Conservation (phyloP, 805 yeast genomes). For the Saccharomycopsis oosterbeekiorum region DNA sequence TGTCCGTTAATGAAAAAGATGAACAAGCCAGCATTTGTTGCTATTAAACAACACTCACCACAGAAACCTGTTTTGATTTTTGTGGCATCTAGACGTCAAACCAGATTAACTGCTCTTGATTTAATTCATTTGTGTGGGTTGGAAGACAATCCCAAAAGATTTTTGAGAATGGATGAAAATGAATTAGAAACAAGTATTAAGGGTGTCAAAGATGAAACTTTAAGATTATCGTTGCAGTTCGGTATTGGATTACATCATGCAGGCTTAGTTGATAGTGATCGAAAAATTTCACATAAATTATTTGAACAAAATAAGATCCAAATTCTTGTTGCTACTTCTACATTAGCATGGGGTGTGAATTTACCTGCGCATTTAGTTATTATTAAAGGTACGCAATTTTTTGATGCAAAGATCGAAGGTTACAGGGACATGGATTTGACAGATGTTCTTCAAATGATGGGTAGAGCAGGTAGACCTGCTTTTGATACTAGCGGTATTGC, state of each 20-base stretch:
- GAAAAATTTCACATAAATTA: slow-evolving; percentile 82
- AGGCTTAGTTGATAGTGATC: slow-evolving; percentile 85
- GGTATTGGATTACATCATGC: slow-evolving; percentile 98
- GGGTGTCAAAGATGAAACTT: slow-evolving; percentile 73
- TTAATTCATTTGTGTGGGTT: slow-evolving; percentile 69
- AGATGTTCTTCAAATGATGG: slow-evolving; percentile 95
- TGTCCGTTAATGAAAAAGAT: slow-evolving; percentile 79
- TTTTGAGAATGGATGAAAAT: slow-evolving; percentile 52
- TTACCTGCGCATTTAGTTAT: slow-evolving; percentile 98
- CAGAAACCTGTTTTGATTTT: slow-evolving; percentile 74
- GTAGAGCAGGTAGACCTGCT: slow-evolving; percentile 99
- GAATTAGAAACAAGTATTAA: slow-evolving; percentile 44
- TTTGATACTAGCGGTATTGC: slow-evolving; percentile 90
- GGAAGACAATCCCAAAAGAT: slow-evolving; percentile 68
- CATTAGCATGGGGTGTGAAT: slow-evolving; percentile 99
- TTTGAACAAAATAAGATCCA: slow-evolving; percentile 78
- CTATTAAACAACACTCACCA: slow-evolving; percentile 87
- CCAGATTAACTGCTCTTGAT: slow-evolving; percentile 71
- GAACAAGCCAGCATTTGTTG: slow-evolving; percentile 88
- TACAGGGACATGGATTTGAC: slow-evolving; percentile 88
- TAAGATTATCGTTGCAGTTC: slow-evolving; percentile 55
- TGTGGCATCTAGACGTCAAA: slow-evolving; percentile 77
- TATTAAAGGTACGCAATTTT: slow-evolving; percentile 93
- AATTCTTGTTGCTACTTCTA: slow-evolving; percentile 93
- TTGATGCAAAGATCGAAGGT: slow-evolving; percentile 92